Percentiles rank a stretch among this genome's conserved stretches.
Conservation (phyloP, 371 early-diverging fungal genomes). For the Lichtheimia hyalospora region DNA sequence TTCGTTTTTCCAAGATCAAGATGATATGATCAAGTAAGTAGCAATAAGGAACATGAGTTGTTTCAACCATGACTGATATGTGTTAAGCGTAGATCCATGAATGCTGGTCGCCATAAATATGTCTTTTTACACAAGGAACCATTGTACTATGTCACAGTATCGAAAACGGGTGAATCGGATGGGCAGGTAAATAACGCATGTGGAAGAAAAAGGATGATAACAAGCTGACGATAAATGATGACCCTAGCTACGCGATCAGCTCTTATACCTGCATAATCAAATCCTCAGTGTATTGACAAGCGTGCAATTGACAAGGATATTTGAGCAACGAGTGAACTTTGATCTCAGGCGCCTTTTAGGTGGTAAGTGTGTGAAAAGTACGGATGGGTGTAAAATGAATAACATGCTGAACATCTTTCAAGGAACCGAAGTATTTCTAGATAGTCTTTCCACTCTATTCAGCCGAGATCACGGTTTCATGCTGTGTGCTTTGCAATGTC, state of each 20-base stretch:
- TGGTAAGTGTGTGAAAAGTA: background rate
- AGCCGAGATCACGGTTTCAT: constrained; percentile 72
- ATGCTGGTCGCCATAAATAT: constrained; percentile 75
- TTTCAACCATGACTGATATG: background rate
- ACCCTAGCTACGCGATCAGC: constrained; percentile 74
- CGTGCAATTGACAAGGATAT: constrained; percentile 82
- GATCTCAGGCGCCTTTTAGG: constrained; percentile 60
- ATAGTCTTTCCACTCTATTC: constrained; percentile 72
- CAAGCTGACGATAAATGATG: background rate
- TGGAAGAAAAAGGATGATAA: background rate
- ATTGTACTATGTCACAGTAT: constrained; percentile 82
- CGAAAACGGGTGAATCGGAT: constrained; percentile 82
- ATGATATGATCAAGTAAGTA: constrained; percentile 61
- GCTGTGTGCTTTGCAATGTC: constrained; percentile 75
- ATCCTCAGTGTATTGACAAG: constrained; percentile 85
- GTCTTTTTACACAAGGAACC: constrained; percentile 84
- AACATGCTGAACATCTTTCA: background rate
- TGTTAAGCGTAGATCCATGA: constrained; percentile 57
- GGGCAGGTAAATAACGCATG: constrained; percentile 50
- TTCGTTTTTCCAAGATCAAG: constrained; percentile 80
- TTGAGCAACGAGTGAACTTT: constrained; percentile 85
- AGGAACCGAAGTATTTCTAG: constrained; percentile 86
- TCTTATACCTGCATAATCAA: constrained; percentile 81
- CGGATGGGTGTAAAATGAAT: background rate
- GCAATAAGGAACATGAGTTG: constrained; percentile 31